Evolutionary conservation across 495 filamentous ascomycete species (phyloP).

Genomic region (Penicillium psychrofluorescens): DNA sequence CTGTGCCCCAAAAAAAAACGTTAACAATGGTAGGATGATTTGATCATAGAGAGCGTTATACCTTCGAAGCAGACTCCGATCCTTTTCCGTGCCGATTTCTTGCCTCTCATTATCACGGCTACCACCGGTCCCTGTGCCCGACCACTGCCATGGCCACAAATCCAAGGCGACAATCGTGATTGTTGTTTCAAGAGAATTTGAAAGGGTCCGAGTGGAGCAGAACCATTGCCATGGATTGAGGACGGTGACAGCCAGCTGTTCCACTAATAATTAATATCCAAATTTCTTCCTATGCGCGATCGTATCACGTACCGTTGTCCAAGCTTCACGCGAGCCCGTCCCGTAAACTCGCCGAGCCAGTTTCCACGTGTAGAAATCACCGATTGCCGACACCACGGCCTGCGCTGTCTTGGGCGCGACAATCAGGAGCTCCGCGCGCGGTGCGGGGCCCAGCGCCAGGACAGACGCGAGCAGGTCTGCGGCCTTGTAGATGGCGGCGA

Average conservation of each 20-base stretch:
- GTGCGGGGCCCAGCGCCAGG: constrained; percentile 39
- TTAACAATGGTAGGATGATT: constrained; percentile 8
- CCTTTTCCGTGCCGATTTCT: constrained; percentile 4
- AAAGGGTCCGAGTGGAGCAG: constrained; percentile 85
- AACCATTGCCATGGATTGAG: constrained; percentile 96
- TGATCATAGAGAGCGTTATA: constrained; percentile 1
- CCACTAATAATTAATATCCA: constrained; percentile 2
- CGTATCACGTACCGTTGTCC: constrained; percentile 53
- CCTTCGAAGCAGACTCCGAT: constrained; percentile 3
- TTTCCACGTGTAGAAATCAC: constrained; percentile 88
- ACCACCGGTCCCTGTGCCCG: constrained; percentile 6
- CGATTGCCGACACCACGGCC: constrained; percentile 65
- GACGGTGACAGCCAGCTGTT: constrained; percentile 55
- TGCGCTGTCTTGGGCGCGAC: constrained; percentile 69
- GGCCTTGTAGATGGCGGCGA: constrained; percentile 68
- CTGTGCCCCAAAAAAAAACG: constrained; percentile 13
- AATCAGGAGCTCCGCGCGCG: constrained; percentile 57
- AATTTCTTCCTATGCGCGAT: not conserved
- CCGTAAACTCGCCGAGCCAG: constrained; percentile 71
- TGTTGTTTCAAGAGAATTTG: constrained; percentile 86
- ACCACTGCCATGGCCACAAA: constrained; percentile 81
- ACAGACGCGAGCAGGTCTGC: constrained; percentile 44
- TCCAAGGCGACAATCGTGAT: constrained; percentile 73
- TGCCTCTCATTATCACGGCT: constrained; percentile 1
- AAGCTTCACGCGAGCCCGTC: constrained; percentile 50